These are phyloP conservation scores for Botryotinia globosa DNA, from an alignment of 2,329 filamentous ascomycete species.

Conservation along the genomic window DNA sequence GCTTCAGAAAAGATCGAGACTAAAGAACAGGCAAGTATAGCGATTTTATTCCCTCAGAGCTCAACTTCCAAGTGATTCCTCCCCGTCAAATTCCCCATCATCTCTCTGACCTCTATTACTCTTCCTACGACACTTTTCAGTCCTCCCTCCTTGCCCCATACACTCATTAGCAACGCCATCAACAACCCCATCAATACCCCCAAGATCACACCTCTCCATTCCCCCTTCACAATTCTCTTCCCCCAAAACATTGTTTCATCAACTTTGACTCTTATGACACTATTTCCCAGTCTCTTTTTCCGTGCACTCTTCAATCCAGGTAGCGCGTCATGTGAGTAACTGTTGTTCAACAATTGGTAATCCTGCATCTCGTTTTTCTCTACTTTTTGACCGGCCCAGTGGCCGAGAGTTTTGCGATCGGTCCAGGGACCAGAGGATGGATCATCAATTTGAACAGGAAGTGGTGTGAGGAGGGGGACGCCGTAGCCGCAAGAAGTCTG, in stretches of 20 bases:
- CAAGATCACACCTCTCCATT: slow-evolving; percentile 10
- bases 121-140: neutral
- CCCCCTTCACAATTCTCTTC: neutral
- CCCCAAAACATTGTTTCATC: neutral
- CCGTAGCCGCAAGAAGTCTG: slow-evolving; percentile 67
- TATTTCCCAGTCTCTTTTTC: neutral
- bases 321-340: slow-evolving; percentile 3
- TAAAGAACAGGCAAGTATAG: neutral
- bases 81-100: slow-evolving; percentile 2
- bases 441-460: neutral
- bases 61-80: neutral
- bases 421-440: slow-evolving; percentile 6
- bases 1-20: neutral
- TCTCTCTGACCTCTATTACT: neutral
- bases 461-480: slow-evolving; percentile 45
- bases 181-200: neutral
- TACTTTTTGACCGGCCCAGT: slow-evolving; percentile 7
- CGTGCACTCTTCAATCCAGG: slow-evolving; percentile 13
- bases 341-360: neutral
- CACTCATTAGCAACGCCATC: neutral
- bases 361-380: neutral
- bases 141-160: neutral
- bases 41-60: neutral
- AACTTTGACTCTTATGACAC: neutral
- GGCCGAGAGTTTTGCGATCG: neutral